Conservation (phyloP, 495 filamentous ascomycete genomes). For the Parathielavia hyrcaniae region DNA sequence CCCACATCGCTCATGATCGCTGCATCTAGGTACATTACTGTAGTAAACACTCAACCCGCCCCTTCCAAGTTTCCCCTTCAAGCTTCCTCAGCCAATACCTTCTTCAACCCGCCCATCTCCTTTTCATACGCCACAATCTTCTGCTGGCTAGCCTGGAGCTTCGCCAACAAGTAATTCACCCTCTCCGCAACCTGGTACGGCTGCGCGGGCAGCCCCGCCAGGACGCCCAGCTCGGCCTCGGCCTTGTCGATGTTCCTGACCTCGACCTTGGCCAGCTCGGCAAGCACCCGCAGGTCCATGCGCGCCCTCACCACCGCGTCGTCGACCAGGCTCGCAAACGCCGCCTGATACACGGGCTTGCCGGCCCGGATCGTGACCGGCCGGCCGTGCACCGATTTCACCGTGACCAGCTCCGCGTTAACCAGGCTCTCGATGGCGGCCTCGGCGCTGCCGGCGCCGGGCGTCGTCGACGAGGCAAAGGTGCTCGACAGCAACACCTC, state of each 20-base stretch:
- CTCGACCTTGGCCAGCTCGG: conserved; percentile 63
- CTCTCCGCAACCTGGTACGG: conserved; percentile 56
- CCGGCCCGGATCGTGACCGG: conserved; percentile 71
- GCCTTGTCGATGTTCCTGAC: conserved; percentile 67
- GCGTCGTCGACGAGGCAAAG: conserved; percentile 51
- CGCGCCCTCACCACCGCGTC: conserved; percentile 67
- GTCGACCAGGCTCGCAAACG: conserved; percentile 62
- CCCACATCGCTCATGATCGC: background rate
- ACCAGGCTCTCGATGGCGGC: conserved; percentile 69
- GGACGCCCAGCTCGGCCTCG: conserved; percentile 66
- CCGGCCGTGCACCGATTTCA: conserved; percentile 65
- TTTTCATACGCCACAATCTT: conserved; percentile 71
- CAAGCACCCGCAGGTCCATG: conserved; percentile 66
- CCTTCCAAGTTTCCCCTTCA: conserved; percentile 5
- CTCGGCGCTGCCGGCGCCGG: conserved; percentile 51
- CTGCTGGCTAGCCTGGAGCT: conserved; percentile 62
- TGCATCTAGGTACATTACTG: no score
- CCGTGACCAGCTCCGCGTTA: conserved; percentile 79
- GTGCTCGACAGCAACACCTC: conserved; percentile 69
- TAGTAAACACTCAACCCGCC: no score
- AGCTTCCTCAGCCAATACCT: conserved; percentile 37
- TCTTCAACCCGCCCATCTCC: conserved; percentile 66
- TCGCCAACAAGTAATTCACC: conserved; percentile 64
- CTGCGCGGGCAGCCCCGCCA: conserved; percentile 55
- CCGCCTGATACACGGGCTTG: conserved; percentile 80